Evolutionary conservation across 345 rosid genomes (phyloP), one percentile per base, ranked within the genome.

Genomic region (Aethionema arabicum): DNA sequence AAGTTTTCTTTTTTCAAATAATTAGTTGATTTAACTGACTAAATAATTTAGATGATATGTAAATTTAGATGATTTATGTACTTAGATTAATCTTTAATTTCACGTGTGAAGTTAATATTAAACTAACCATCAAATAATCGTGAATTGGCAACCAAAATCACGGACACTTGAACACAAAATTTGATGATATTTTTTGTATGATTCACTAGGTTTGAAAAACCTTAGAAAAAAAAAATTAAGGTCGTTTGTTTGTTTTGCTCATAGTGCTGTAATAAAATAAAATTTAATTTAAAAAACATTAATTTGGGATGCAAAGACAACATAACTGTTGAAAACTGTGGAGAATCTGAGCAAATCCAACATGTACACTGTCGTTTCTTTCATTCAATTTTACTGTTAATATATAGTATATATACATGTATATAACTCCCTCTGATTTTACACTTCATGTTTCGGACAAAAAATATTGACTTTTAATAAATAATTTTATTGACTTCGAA

Each of bases 301-400:
- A n/a, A n/a, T n/a, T 50, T 38, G 33, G 41, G 31, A 46, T 16
- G 37, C 6, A 54, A 54, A 48, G 12, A 41, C 52, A 49, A 39
- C 32, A 63, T 13, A 39, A 62, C 67, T 53, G 10, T 68, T 61
- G 61, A 63, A 14, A 39, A 62, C 67, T 53, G 10, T 68, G 53
- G 61, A 63, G 51, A 47, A 63, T 49, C 59, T 70, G 74, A 41
- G 59, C 49, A 63, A 63, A 62, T 70, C 64, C 46, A 45, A 56
- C 69, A 56, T 63, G 52, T 56, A 43, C 7, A 43, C 44, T 53
- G 74, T 61, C 63, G 52, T 32, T 35, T 59, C 43, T 46, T 66
- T 77, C 57, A 73, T 72, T 80, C 65, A 59, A 44, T 63, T 63
- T 50, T 51, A 80, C 77, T 77, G 68, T 80, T 54, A 75, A 33